phyloP scores from a whole-genome alignment of 257 asterid species.

The Solanum medicagineum region DNA sequence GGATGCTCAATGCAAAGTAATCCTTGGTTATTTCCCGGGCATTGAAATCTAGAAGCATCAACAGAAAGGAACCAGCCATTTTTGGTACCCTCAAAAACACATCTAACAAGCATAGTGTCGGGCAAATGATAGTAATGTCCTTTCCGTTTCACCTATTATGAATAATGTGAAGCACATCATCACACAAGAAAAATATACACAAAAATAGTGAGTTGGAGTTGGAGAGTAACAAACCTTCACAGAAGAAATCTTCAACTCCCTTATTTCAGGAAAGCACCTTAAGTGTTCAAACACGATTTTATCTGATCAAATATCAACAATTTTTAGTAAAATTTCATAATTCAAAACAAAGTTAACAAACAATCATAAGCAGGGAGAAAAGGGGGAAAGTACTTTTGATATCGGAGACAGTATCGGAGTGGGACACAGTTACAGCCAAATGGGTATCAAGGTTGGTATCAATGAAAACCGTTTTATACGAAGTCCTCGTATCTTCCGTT shows the following conservation, averaged over 20 bases:
- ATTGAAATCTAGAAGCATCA: constrained; percentile 19
- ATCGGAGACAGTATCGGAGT: constrained; percentile 38
- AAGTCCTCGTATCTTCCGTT: not conserved
- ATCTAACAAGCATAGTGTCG: constrained; percentile 39
- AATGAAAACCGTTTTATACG: constrained; percentile 25
- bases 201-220: not conserved
- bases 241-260: constrained; percentile 32
- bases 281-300: constrained; percentile 36
- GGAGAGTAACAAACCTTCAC: constrained; percentile 37
- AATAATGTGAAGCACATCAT: not conserved
- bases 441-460: constrained; percentile 65
- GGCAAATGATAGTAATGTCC: constrained; percentile 44
- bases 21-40: not conserved
- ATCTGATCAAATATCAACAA: constrained; percentile 7
- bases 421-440: constrained; percentile 25
- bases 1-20: not conserved
- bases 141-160: constrained; percentile 37
- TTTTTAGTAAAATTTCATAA: not conserved
- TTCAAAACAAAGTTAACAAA: not conserved
- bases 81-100: constrained; percentile 28
- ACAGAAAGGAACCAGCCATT: constrained; percentile 35
- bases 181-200: not conserved
- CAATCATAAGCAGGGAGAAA: not conserved
- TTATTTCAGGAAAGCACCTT: constrained; percentile 32
- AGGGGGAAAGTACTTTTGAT: constrained; percentile 35